Conservation (phyloP, 192 early-diverging fungal species). For the Dissophora globulifera region DNA sequence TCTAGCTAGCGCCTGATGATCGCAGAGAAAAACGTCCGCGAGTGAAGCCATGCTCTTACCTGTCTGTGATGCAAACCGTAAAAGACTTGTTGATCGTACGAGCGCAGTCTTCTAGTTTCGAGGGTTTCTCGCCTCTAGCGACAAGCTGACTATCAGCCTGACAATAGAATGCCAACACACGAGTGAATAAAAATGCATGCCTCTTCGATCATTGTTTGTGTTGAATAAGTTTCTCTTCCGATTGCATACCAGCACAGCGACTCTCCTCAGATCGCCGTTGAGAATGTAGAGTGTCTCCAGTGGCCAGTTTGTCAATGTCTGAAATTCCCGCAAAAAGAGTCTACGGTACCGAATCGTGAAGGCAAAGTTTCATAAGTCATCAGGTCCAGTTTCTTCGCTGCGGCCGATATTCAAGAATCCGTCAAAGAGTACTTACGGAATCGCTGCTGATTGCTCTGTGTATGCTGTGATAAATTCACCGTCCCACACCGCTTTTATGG, state of each 20-base stretch:
- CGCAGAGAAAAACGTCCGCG: no score
- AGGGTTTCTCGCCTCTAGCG: constrained; percentile 57
- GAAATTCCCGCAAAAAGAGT: constrained; percentile 61
- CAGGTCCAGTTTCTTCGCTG: not conserved
- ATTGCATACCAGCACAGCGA: constrained; percentile 59
- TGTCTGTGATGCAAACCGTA: constrained; percentile 87
- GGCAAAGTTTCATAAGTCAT: not conserved
- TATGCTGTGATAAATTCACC: constrained; percentile 55
- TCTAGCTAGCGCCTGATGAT: no score
- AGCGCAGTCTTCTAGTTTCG: constrained; percentile 83
- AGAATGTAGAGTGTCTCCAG: constrained; percentile 71
- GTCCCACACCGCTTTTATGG: constrained; percentile 23
- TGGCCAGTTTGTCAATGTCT: constrained; percentile 62
- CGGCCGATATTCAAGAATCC: not conserved
- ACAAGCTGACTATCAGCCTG: constrained; percentile 66
- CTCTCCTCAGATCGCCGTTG: constrained; percentile 64
- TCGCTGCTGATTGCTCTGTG: constrained; percentile 56
- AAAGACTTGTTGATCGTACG: constrained; percentile 91
- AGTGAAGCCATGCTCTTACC: constrained; percentile 61
- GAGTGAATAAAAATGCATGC: not conserved
- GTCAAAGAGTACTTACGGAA: constrained; percentile 58
- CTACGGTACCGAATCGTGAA: constrained; percentile 33
- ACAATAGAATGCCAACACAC: not conserved
- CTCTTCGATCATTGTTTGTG: not conserved
- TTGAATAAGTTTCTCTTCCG: not conserved